Percentiles rank a stretch among this genome's conserved stretches.
Evolutionary conservation across 129 eudicot genomes (phyloP).

Genomic region (Pseudognaphalium luteoalbum): DNA sequence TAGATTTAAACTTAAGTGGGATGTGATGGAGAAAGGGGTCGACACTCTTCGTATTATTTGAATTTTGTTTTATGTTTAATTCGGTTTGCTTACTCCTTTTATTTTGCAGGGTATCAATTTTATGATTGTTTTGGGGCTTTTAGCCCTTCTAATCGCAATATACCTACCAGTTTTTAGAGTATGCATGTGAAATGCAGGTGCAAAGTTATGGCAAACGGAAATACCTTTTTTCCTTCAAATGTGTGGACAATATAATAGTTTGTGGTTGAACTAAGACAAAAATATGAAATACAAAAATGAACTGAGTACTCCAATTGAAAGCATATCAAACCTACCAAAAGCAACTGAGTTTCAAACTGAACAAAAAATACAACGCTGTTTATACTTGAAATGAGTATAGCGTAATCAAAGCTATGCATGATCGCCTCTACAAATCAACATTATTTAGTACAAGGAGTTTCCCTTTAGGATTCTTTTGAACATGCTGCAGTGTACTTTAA

Average conservation of each 20-base stretch:
- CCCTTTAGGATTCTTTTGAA: not conserved
- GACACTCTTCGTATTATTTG: not conserved
- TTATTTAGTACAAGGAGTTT: not conserved
- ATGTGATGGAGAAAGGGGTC: constrained; percentile 1
- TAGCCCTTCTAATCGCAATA: not conserved
- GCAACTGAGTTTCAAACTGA: not conserved
- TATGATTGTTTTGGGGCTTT: not conserved
- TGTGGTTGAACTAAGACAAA: not conserved
- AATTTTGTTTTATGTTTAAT: not conserved
- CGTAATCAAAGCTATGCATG: not conserved
- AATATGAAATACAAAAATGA: not conserved
- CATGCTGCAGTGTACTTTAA: not conserved
- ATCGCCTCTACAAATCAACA: not conserved
- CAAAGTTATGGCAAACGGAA: not conserved
- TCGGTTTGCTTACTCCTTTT: not conserved
- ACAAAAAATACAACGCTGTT: not conserved
- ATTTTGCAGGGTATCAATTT: not conserved
- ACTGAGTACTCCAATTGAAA: not conserved
- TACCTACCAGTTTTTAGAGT: not conserved
- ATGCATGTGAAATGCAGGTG: not conserved
- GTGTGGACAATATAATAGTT: not conserved
- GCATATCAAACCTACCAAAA: not conserved
- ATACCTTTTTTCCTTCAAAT: not conserved
- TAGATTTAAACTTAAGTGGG: not conserved
- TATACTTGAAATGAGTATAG: not conserved